A percentile compares a stretch with the other conserved stretches of the same genome.
These are phyloP conservation scores for Candida qinlingensis DNA, from an alignment of 805 yeast genomes.

Conservation along the genomic window DNA sequence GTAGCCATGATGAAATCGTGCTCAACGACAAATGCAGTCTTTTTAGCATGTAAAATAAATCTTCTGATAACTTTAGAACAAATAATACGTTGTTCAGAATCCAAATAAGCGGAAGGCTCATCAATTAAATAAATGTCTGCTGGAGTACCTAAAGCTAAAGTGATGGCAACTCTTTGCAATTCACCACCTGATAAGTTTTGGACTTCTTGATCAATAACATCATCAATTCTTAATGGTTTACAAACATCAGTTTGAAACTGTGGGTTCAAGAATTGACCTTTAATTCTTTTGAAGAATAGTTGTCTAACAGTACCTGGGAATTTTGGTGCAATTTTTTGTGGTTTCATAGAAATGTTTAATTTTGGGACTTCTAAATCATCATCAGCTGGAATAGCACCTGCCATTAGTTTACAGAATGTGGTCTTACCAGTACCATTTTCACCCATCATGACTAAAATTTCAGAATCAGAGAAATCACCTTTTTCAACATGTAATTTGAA, in stretches of 20 bases:
- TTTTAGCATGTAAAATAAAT: constrained; percentile 91
- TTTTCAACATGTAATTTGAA: constrained; percentile 75
- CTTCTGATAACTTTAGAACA: constrained; percentile 98
- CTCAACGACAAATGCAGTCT: constrained; percentile 98
- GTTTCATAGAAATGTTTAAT: constrained; percentile 94
- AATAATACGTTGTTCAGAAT: constrained; percentile 98
- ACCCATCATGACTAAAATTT: constrained; percentile 98
- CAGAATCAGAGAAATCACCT: constrained; percentile 94
- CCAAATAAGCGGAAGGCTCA: constrained; percentile 98
- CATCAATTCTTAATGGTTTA: constrained; percentile 90
- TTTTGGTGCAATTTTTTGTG: constrained; percentile 98
- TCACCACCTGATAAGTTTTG: constrained; percentile 99
- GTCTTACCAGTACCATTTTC: constrained; percentile 99
- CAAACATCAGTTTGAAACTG: constrained; percentile 98
- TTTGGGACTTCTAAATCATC: constrained; percentile 74
- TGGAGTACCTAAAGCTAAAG: constrained; percentile 84
- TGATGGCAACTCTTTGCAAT: constrained; percentile 98
- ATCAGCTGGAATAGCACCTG: constrained; percentile 91
- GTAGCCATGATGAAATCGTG: constrained; percentile 99
- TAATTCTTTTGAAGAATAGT: constrained; percentile 91
- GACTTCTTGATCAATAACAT: constrained; percentile 95
- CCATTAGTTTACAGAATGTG: constrained; percentile 90
- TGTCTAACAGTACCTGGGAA: constrained; percentile 99
- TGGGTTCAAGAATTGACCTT: constrained; percentile 89
- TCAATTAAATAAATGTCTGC: constrained; percentile 97